phyloP scores from a whole-genome alignment of 805 yeast genomes.

The Kodamaea laetipori region DNA sequence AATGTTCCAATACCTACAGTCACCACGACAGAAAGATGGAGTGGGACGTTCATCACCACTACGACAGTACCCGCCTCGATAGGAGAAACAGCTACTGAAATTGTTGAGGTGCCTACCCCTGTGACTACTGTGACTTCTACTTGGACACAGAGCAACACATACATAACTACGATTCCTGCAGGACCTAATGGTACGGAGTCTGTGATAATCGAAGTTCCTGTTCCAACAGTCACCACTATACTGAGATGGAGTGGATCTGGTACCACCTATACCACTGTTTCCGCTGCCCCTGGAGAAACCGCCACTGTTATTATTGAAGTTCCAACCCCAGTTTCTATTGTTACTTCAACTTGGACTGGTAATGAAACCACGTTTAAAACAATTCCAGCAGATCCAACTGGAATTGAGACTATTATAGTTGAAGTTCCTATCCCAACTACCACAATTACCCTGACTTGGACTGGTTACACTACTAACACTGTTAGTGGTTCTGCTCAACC shows the following conservation, averaged over 20 bases:
- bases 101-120: too few relatives aligned
- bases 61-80: too few relatives aligned
- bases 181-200: slow-evolving; percentile 14
- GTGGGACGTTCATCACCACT: too few relatives aligned
- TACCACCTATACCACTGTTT: slow-evolving; percentile 11
- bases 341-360: slow-evolving; percentile 9
- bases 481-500: slow-evolving; percentile 12
- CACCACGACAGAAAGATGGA: too few relatives aligned
- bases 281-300: slow-evolving; percentile 12
- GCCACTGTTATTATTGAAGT: slow-evolving; percentile 15
- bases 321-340: slow-evolving; percentile 13
- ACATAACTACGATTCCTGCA: slow-evolving; percentile 10
- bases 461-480: slow-evolving; percentile 15
- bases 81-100: too few relatives aligned
- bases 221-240: slow-evolving; percentile 9
- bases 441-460: slow-evolving; percentile 11
- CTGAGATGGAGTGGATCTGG: slow-evolving; percentile 13
- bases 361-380: slow-evolving; percentile 11
- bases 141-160: too few relatives aligned
- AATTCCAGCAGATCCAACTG: slow-evolving; percentile 9
- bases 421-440: slow-evolving; percentile 16
- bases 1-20: too few relatives aligned
- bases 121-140: too few relatives aligned
- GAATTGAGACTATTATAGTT: slow-evolving; percentile 17
- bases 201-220: slow-evolving; percentile 17